Base-by-base conservation (phyloP, 345 rosid species). In the Arabis alpina region DNA sequence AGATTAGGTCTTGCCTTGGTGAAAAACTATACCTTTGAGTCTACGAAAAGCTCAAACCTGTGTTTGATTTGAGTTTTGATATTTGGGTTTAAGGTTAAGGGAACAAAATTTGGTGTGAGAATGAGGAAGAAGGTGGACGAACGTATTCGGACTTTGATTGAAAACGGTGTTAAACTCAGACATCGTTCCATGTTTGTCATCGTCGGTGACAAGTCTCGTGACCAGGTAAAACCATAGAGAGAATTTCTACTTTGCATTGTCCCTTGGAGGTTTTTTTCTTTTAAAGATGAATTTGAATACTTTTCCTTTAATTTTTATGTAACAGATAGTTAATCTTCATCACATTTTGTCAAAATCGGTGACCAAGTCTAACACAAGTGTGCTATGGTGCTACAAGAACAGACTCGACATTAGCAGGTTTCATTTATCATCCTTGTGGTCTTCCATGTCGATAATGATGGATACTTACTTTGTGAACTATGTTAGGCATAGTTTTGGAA, bases 81-180 rank as follows among this genome's bases (percentile, higher is more conserved):
- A 36, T 19, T 51, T 19, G 32, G 48, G 40, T 8, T 32, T 34
- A 14, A 59, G 53, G 50, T 67, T 61, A 75, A 52, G 53, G 45
- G 5, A 39, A 10, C 41, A 28, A 37, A 44, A 53, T 8, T 14
- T 36, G 4, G 68, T 68, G 53, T n/a, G 44, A 76, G 55, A 25
- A 94, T 94, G 99, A 89, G 89, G 90, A 91, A 94, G 88, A 94
- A 91, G 81, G 98, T 89, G 47, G 98, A 94, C 74, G 99, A 91
- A 19, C 86, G 97, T 10, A 89, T 94, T 62, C 78, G 98, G 76
- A 91, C 96, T 41, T 83, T 94, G 28, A 91, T 94, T 45, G 97
- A 94, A 66, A 91, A 89, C 79, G 99, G 98, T 40, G 97, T 92
- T 74, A 91, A 88, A 63, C 74, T 70, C 30, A 85, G 88, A 25